A percentile compares a stretch with the other conserved stretches of the same genome.
Evolutionary conservation across 1,284 basidiomycete species (phyloP).

Genomic region (Cryptococcus hybrid): DNA sequence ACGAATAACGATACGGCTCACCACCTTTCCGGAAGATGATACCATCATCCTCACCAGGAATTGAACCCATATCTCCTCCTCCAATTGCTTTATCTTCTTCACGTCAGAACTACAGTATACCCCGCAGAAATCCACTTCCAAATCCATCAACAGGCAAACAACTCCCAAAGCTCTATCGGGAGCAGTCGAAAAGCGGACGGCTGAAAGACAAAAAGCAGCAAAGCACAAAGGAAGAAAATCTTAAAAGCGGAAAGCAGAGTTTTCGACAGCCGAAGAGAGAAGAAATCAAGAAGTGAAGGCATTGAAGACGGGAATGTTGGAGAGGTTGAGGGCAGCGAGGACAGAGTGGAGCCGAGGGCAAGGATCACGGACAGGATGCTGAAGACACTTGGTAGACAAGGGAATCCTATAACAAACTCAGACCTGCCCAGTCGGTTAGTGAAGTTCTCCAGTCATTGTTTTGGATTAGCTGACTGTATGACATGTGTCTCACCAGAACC

Average conservation of each 20-base stretch:
- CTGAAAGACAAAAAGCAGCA: not conserved
- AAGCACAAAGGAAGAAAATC: not conserved
- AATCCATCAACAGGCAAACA: not conserved
- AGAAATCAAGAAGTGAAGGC: conserved; percentile 13
- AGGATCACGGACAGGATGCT: conserved; percentile 37
- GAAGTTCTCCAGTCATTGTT: not conserved
- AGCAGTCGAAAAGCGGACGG: not conserved
- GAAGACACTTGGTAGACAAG: conserved; percentile 24
- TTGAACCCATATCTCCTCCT: conserved; percentile 37
- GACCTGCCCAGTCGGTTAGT: conserved; percentile 34
- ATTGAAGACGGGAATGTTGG: not conserved
- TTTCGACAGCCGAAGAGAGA: conserved; percentile 8
- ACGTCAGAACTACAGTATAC: not conserved
- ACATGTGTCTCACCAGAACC: conserved; percentile 17
- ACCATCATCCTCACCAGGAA: conserved; percentile 37
- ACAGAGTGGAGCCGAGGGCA: conserved; percentile 12
- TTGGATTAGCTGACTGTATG: not conserved
- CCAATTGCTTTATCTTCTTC: not conserved
- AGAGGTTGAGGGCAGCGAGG: not conserved
- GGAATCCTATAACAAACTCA: conserved; percentile 46
- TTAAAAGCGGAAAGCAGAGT: not conserved
- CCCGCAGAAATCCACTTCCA: not conserved
- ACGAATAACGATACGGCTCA: too few relatives aligned
- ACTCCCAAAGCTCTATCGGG: not conserved
- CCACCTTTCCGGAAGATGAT: conserved; percentile 7